Evolutionary conservation across 2,329 filamentous ascomycete genomes (phyloP).

Genomic region (Paraphoma sp.): DNA sequence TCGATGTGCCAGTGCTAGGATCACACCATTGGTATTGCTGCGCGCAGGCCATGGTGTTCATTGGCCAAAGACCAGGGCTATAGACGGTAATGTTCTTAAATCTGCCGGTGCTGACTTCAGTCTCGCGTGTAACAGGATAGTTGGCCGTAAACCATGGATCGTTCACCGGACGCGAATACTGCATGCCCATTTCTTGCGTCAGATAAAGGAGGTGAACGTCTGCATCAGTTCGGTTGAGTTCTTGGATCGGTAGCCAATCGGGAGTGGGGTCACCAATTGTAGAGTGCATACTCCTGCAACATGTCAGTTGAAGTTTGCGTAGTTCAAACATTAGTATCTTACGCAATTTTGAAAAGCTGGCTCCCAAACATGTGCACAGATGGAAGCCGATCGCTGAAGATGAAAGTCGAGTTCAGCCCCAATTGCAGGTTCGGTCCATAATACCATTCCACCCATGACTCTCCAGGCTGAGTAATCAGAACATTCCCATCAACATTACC

Average conservation of each 20-base stretch:
- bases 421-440: not conserved
- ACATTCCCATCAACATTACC: not conserved
- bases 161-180: not conserved
- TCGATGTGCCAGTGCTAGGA: not conserved
- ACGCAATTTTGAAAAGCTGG: not conserved
- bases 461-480: not conserved
- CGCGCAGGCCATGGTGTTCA: not conserved
- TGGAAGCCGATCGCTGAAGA: not conserved
- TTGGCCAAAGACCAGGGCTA: not conserved
- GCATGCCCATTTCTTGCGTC: not conserved
- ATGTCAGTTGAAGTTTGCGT: not conserved
- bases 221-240: not conserved
- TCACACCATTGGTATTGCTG: constrained; percentile 1
- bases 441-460: not conserved
- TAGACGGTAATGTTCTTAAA: not conserved
- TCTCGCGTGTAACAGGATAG: not conserved
- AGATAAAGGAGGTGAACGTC: not conserved
- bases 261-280: not conserved
- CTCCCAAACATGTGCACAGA: not conserved
- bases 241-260: not conserved
- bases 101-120: not conserved
- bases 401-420: not conserved
- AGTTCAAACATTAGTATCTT: constrained; percentile 13
- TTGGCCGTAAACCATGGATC: constrained; percentile 1
- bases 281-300: not conserved